Evolutionary conservation across 1,139 yeast genomes (phyloP), one percentile per base, ranked within the genome.

Genomic region (Hyphopichia wangnamkhiaoensis): DNA sequence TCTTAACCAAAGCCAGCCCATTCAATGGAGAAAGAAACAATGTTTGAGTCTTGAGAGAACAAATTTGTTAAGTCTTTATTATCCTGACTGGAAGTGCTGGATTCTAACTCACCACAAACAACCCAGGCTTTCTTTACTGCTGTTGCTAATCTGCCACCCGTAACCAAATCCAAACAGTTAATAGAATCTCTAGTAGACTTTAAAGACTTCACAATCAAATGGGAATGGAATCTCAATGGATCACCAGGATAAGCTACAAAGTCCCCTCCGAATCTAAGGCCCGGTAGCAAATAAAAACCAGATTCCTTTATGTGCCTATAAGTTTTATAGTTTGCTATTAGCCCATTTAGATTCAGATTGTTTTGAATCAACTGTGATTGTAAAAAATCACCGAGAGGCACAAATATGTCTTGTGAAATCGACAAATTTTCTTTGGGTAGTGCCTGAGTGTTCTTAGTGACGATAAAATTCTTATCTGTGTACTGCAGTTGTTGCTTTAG

Each of bases 201-300:
- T 12, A 33, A 16, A 1, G 82, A 74, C 38, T 80, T 79, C 1
- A 88, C 86, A 6, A 88, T 82, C 45, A 83, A 74, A 59, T 91
- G 96, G 2, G 97, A 86, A 60, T 93, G 98, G 54, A 80, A 93
- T 37, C 95, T 63, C 42, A 93, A 65, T 2, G 98, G 96, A 56
- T 93, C 98, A 0, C 97, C 98, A 0, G 98, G 98, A 51, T 93
- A 93, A 2, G 93, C 90, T 38, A 93, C 78, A 53, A 81, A 89
- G 42, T 82, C 82, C 3, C 96, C 95, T 1, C 98, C 98, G 58
- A 91, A 93, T 44, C 96, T 74, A 31, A 90, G 68, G 0, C 98
- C 98, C 0, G 98, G 96, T 26, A 90, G 73, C 17, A 90, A 48
- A 50, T 57, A 85, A 55, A 74, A 83, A 0, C 76, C 79, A 15